Conservation (phyloP, 352 stramenopile genomes). For the Globisporangium takayamanum region DNA sequence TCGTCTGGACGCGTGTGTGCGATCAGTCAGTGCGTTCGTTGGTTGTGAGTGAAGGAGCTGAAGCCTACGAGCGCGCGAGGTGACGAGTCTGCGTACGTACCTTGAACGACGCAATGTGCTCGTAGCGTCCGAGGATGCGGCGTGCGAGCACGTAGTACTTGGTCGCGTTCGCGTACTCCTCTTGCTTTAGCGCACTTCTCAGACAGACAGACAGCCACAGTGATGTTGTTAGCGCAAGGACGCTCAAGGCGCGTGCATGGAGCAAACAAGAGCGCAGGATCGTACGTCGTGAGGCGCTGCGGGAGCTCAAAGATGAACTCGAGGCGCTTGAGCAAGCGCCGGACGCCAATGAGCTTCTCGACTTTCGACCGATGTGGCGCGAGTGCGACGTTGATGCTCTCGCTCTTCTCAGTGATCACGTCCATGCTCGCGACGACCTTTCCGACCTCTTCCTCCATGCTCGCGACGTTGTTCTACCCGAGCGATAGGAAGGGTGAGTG, state of each 20-base stretch:
- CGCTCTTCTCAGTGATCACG: slow-evolving; percentile 78
- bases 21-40: not conserved
- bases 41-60: not conserved
- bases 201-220: slow-evolving; percentile 1
- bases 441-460: slow-evolving; percentile 87
- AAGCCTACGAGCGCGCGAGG: not conserved
- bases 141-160: slow-evolving; percentile 85
- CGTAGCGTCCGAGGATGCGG: slow-evolving; percentile 81
- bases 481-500: not conserved
- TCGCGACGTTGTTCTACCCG: slow-evolving; percentile 81
- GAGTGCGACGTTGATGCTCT: slow-evolving; percentile 86
- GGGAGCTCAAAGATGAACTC: slow-evolving; percentile 98
- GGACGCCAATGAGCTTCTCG: slow-evolving; percentile 96
- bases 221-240: not conserved
- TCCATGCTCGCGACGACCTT: slow-evolving; percentile 87
- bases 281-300: slow-evolving; percentile 66
- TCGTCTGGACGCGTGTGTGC: slow-evolving; percentile 33
- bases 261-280: not conserved
- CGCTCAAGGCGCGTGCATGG: not conserved
- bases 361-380: slow-evolving; percentile 85
- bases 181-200: slow-evolving; percentile 71
- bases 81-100: slow-evolving; percentile 9
- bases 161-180: slow-evolving; percentile 83
- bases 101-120: slow-evolving; percentile 88
- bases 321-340: slow-evolving; percentile 93